Conservation (phyloP, 2,329 filamentous ascomycete genomes). For the Verticillium nubilum region DNA sequence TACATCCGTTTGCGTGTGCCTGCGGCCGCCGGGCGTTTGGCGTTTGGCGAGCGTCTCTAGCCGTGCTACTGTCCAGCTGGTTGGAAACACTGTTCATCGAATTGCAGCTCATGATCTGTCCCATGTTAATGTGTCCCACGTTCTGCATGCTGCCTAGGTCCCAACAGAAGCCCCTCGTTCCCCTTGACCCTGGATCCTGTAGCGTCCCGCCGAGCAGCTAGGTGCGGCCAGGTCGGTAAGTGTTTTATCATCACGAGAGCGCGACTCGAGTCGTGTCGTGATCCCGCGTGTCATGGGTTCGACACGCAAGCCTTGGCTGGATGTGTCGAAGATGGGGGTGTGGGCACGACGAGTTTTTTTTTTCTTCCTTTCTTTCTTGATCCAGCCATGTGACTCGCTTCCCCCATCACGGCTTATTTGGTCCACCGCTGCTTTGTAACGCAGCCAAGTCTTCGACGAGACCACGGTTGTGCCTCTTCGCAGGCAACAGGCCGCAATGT, state of each 20-base stretch:
- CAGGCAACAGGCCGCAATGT: neutral
- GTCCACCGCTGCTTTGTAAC: neutral
- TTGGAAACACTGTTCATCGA: neutral
- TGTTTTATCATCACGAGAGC: neutral
- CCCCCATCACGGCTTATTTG: neutral
- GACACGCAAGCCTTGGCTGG: neutral
- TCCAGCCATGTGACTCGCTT: neutral
- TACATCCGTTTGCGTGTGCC: too few relatives aligned
- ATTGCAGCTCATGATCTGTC: neutral
- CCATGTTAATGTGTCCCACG: neutral
- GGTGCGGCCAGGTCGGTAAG: neutral
- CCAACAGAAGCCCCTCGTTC: too few relatives aligned
- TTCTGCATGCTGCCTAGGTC: too few relatives aligned
- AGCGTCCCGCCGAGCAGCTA: neutral
- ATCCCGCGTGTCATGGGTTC: neutral
- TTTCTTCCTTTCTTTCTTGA: neutral
- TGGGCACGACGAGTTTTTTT: neutral
- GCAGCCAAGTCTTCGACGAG: neutral
- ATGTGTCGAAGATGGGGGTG: neutral
- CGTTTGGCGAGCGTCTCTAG: neutral
- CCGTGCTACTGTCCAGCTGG: neutral
- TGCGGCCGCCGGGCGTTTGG: neutral
- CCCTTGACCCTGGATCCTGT: neutral
- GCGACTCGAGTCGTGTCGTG: neutral
- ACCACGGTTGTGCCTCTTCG: neutral